phyloP scores from a whole-genome alignment of 306 rosid species.

The Senna tora region DNA sequence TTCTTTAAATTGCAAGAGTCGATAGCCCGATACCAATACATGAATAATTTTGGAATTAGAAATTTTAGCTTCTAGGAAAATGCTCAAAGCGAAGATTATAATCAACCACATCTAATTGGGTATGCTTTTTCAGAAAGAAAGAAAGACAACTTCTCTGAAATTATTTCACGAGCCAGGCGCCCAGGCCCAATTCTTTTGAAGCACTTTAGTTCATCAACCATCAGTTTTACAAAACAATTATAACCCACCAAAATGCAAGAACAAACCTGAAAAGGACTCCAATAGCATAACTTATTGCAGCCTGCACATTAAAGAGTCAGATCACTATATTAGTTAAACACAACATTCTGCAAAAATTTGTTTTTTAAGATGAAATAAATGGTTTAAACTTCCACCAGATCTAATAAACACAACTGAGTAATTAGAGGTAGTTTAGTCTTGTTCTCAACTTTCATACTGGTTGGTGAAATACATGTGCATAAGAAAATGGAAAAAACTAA shows the following conservation, averaged over 20 bases:
- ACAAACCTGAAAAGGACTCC: slow-evolving; percentile 84
- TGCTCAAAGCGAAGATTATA: not conserved
- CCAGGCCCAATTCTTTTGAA: slow-evolving; percentile 25
- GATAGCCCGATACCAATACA: not conserved
- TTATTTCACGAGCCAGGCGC: not conserved
- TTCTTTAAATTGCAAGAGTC: not conserved
- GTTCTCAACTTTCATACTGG: no score
- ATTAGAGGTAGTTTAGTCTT: slow-evolving; percentile 20
- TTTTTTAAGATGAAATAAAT: slow-evolving; percentile 5
- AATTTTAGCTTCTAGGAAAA: no score
- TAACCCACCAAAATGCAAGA: slow-evolving; percentile 33
- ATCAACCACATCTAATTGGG: slow-evolving; percentile 14
- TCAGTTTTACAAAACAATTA: slow-evolving; percentile 14
- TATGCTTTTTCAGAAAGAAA: slow-evolving; percentile 21
- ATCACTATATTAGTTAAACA: slow-evolving; percentile 32
- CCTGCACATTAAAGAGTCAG: slow-evolving; percentile 51
- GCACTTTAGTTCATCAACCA: slow-evolving; percentile 7
- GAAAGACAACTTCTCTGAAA: slow-evolving; percentile 16
- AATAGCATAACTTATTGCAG: slow-evolving; percentile 75
- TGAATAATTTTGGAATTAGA: no score
- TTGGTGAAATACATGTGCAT: not conserved
- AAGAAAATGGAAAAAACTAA: no score
- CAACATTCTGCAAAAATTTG: slow-evolving; percentile 3
- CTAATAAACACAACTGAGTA: slow-evolving; percentile 21
- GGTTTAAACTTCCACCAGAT: slow-evolving; percentile 22